Evolutionary conservation across 2,329 filamentous ascomycete genomes (phyloP).

Genomic region (Fusarium praegraminearum): DNA sequence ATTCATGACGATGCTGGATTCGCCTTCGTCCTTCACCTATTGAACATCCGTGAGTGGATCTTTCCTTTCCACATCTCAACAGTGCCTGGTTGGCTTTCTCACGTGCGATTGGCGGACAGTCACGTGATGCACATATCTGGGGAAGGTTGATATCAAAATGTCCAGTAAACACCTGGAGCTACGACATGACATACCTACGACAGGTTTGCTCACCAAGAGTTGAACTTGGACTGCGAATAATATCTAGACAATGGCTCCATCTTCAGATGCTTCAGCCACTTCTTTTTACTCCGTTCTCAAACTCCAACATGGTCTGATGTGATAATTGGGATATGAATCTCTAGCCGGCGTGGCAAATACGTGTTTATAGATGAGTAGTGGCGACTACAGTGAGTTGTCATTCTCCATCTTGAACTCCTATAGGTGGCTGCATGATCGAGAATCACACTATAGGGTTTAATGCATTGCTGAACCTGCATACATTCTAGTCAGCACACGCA

Average conservation of each 20-base stretch:
- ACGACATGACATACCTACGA: background rate
- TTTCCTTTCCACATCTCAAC: background rate
- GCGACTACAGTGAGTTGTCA: slow-evolving; percentile 29
- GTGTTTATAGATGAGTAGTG: slow-evolving; percentile 8
- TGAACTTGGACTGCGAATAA: background rate
- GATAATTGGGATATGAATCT: slow-evolving; percentile 8
- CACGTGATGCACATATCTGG: slow-evolving; percentile 28
- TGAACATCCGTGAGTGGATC: slow-evolving; percentile 28
- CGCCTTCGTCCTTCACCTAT: slow-evolving; percentile 5
- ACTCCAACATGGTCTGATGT: slow-evolving; percentile 29
- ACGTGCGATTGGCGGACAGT: slow-evolving; percentile 1
- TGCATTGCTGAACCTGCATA: background rate
- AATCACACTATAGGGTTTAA: background rate
- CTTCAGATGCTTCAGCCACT: background rate
- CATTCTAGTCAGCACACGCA: background rate
- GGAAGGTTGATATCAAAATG: background rate
- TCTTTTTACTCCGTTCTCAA: background rate
- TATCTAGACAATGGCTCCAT: background rate
- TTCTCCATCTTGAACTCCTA: background rate
- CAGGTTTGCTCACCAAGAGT: background rate
- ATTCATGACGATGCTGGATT: slow-evolving; percentile 40
- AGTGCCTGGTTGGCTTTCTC: background rate
- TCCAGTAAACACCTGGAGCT: background rate
- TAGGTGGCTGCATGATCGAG: background rate
- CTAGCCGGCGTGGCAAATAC: slow-evolving; percentile 27